Evolutionary conservation across 306 rosid species (phyloP), one percentile per base, ranked within the genome.

Genomic region (Gastrolobium villosum): DNA sequence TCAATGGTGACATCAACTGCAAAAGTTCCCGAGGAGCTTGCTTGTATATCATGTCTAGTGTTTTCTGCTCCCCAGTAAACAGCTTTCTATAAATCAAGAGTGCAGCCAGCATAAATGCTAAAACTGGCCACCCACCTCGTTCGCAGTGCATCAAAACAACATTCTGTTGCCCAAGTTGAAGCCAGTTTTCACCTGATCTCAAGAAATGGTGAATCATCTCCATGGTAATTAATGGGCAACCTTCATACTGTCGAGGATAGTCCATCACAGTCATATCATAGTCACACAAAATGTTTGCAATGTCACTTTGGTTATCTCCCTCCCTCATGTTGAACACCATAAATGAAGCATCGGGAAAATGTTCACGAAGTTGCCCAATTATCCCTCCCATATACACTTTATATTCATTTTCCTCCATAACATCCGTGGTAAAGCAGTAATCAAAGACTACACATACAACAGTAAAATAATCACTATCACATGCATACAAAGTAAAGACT

Each of bases 271-370:
- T 93, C 99, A 96, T 91, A 48, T 96, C 97, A 68, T 87, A 88
- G 72, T 86, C 90, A 0, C 87, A 84, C 90, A 93, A 81, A 79
- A 93, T 87, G 71, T 64, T 84, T 40, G 91, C 61, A 78, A 93
- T 80, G 62, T 85, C 88, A 82, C 99, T 93, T 79, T 90, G 96
- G 36, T 50, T 63, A 20, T 96, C 97, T 64, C 99, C 99, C 56
- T 96, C 97, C 64, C 98, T 87, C 81, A 96, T 91, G 89, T 93
- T 91, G 85, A 96, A 96, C 79, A 96, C 98, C 98, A 96, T 90
- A 84, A 85, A 91, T 28, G 98, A 91, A 78, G 98, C 96, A 53
- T 91, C 98, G 6, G 92, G 88, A 57, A 87, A 92, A 86, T 89
- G 93, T 7, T 85, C 94, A 9, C 83, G 85, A 70, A 96, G 90